Evolutionary conservation across 75 land plant species (phyloP).

Genomic region (Pinus tabuliformis): DNA sequence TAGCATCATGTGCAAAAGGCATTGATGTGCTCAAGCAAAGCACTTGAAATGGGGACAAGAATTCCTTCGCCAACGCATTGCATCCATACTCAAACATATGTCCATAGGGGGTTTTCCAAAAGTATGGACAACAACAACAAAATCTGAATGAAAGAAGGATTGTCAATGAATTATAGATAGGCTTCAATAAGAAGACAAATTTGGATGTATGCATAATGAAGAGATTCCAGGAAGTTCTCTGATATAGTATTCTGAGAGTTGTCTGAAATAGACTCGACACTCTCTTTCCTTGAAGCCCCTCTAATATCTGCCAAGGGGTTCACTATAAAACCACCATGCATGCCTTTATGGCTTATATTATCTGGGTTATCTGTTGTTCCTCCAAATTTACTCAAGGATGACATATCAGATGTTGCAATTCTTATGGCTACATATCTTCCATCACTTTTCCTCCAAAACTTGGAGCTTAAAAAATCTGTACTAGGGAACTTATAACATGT

Average conservation of each 20-base stretch:
- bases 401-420: conserved; percentile 8
- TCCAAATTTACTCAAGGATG: conserved; percentile 7
- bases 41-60: too few relatives aligned
- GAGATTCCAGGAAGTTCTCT: neutral
- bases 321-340: conserved; percentile 12
- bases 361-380: neutral
- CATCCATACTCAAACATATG: too few relatives aligned
- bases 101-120: too few relatives aligned
- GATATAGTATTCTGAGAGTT: neutral
- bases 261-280: neutral
- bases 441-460: conserved; percentile 60
- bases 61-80: too few relatives aligned
- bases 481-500: conserved; percentile 66
- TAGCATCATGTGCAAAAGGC: too few relatives aligned
- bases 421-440: conserved; percentile 24
- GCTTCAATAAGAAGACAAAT: too few relatives aligned
- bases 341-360: conserved; percentile 3
- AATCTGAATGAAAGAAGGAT: too few relatives aligned
- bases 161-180: too few relatives aligned
- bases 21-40: too few relatives aligned
- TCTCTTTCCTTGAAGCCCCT: neutral
- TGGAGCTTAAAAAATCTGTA: conserved; percentile 53
- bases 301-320: conserved; percentile 22
- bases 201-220: too few relatives aligned
- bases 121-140: too few relatives aligned